Percentiles rank a stretch among this genome's conserved stretches.
Conservation (phyloP, 257 asterid genomes). For the Nicotiana paniculata region DNA sequence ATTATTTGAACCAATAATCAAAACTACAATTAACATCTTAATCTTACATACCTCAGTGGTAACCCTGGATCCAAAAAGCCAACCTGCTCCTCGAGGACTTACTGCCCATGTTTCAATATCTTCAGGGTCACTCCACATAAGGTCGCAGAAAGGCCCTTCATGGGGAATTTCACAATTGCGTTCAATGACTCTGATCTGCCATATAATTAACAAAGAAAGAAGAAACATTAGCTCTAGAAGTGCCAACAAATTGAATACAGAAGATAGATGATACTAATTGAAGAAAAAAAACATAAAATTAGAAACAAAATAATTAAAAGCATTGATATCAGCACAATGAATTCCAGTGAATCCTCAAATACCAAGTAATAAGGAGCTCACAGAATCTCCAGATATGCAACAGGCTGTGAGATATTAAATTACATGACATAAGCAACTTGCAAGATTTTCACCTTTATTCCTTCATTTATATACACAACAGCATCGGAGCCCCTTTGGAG, state of each 20-base stretch:
- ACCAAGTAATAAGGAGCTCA: neutral
- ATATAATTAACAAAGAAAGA: slow-evolving; percentile 10
- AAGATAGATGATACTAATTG: neutral
- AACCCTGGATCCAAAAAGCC: slow-evolving; percentile 98
- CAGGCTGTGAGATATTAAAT: neutral
- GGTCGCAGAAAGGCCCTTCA: slow-evolving; percentile 99
- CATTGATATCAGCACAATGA: neutral
- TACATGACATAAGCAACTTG: neutral
- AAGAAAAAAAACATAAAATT: neutral
- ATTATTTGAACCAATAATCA: neutral
- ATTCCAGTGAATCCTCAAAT: neutral
- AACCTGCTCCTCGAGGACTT: slow-evolving; percentile 99
- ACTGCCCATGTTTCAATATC: slow-evolving; percentile 99
- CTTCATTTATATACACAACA: neutral
- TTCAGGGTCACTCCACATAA: slow-evolving; percentile 99
- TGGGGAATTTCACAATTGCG: slow-evolving; percentile 96
- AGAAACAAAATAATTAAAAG: neutral
- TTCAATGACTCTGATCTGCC: slow-evolving; percentile 87
- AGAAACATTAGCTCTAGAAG: neutral
- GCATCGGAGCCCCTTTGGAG: neutral
- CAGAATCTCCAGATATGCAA: neutral
- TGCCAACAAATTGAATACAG: neutral
- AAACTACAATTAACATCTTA: neutral
- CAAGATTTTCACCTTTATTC: no score
- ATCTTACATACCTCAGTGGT: slow-evolving; percentile 67